Evolutionary conservation across 1,284 basidiomycete species (phyloP), one percentile per base, ranked within the genome.

Genomic region (Leccinum laetum): DNA sequence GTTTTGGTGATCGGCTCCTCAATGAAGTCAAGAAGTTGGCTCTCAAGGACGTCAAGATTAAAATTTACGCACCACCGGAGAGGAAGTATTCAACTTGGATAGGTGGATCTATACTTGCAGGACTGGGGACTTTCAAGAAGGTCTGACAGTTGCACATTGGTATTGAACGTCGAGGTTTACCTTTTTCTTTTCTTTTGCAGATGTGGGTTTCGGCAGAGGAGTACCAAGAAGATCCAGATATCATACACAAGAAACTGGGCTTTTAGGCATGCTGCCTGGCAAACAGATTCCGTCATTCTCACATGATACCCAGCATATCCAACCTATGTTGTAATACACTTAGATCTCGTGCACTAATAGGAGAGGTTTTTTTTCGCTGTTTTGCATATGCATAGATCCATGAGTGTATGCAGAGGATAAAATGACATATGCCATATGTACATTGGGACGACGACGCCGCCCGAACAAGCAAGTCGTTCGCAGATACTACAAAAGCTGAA

Each of bases 1-100:
- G 96, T 9, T 99, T 98, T 77, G 98, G 98, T 63, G 98, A 99
- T 80, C 88, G 98, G 60, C 82, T 99, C 66, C 82, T 99, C 65
- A 93, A 94, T 73, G 98, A 99, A 80, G 92, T 98, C 61, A 99
- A 99, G 84, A 96, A 94, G 80, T 82, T 98, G 58, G 94, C 96
- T n/a, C 79, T 99, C 70, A 96, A 98, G 74, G 98, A 99, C 71
- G 89, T 97, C 75, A 99, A 99, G 84, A 96, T 99, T 80, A 98
- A 98, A 83, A 99, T 99, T 73, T 98, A 95, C 72, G 98, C 98
- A 13, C 98, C 98, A 35, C 98, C 98, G n/a, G 98, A 99, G 79
- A 90, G 98, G 68, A 99, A 99, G 81, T 99, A 99, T 79, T 96
- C 96, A 18, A 99, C 97, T 26, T 99, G 98, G 98, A 99, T 99